Conservation (phyloP, 306 rosid genomes). For the Amphicarpaea edgeworthii region DNA sequence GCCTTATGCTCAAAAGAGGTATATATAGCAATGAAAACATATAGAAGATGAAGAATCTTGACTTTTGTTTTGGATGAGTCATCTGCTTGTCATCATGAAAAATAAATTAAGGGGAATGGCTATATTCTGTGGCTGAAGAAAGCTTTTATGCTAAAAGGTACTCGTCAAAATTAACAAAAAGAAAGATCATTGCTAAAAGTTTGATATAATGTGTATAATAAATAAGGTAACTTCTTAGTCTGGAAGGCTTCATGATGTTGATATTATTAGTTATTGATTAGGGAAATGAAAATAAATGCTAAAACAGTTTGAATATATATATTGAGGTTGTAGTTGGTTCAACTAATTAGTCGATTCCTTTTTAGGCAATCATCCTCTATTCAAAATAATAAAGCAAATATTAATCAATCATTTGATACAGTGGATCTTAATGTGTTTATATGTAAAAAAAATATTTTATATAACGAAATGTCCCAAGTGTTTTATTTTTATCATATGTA, state of each 20-base stretch:
- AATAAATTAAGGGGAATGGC: conserved; percentile 8
- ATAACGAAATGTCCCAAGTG: too few relatives aligned
- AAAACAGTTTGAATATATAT: not conserved
- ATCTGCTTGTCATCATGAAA: conserved; percentile 10
- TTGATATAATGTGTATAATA: conserved; percentile 12
- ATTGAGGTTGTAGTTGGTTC: not conserved
- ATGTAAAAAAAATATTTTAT: too few relatives aligned
- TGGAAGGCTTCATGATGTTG: conserved; percentile 16
- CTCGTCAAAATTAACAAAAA: not conserved
- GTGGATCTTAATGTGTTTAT: too few relatives aligned
- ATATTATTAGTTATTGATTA: conserved; percentile 6
- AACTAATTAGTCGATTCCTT: not conserved
- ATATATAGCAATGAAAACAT: conserved; percentile 14
- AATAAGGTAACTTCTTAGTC: conserved; percentile 16
- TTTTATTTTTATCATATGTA: too few relatives aligned
- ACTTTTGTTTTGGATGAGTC: conserved; percentile 26
- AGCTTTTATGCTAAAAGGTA: not conserved
- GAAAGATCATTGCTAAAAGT: conserved; percentile 14
- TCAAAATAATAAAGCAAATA: not conserved
- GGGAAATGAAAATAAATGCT: conserved; percentile 2
- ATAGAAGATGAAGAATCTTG: conserved; percentile 31
- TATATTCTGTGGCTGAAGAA: conserved; percentile 19
- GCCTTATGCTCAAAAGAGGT: not conserved
- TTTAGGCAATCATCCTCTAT: not conserved
- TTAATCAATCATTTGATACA: too few relatives aligned